Base-by-base conservation (phyloP, 2,329 filamentous ascomycete species). In the Cladorrhinum sp. region DNA sequence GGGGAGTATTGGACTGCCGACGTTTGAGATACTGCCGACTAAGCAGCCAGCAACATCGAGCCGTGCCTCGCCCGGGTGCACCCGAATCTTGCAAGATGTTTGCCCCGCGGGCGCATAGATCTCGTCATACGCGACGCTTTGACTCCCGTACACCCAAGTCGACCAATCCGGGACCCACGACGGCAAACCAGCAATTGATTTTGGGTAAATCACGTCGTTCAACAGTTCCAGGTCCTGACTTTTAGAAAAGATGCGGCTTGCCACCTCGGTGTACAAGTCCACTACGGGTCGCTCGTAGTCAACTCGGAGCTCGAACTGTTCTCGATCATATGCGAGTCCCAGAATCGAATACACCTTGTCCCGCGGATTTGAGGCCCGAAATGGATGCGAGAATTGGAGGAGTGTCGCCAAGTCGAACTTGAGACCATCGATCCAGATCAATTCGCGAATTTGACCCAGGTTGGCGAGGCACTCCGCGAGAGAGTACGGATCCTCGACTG, bases 111-210 rank as follows among this genome's bases (percentile, higher is more conserved):
- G 53, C 2, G 6, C 10, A 46, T 57, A 39, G 7, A 7, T 36
- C 20, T 24, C 24, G 33, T 54, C 55, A n/a, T 14, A 21, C 2
- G 26, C 49, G 2, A 33, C 50, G 1, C 28, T 55, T 14, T 7
- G 16, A 6, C n/a, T 54, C 2, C 59, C 59, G 16, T 49, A 61
- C 2, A 28, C 14, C 55, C 59, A 61, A 9, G 50, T 58, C 16
- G 59, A 61, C 59, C 59, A 61, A 46, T 61, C 59, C 18, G 59
- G 59, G 10, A 55, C 55, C 59, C 59, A 61, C 7, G 59, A 61
- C 2, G 59, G 59, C 30, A 61, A 36, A 20, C 6, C 12, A 9
- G 5, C 4, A 8, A 58, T 16, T 3, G 48, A 52, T 26, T 61
- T 61, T 8, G 16, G 18, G 14, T 20, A 50, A 1, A 58, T 33